Evolutionary conservation across 208 protist genomes (phyloP), one percentile per base, ranked within the genome.

Genomic region (Phytomonas francai): DNA sequence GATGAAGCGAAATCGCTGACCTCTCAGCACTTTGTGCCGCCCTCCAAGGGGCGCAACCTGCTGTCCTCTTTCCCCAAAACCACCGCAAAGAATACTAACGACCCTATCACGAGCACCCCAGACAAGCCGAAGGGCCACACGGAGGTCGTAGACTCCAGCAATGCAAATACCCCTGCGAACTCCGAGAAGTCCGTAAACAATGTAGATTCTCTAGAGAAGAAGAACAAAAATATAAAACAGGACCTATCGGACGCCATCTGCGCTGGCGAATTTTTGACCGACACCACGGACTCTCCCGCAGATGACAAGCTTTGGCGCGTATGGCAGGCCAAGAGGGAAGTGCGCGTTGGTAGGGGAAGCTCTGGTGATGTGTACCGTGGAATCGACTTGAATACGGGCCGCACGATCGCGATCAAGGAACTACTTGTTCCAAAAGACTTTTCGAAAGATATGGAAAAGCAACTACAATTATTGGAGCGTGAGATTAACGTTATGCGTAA

Each of bases 401-500:
- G 70, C n/a, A 76, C 73, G 54, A 82, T 93, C 51, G 91, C 87
- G 22, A 81, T 96, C 57, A 96, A 96, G 65, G 85, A 94, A 54
- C 89, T 97, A 59, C 58, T 91, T 7, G 85, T 95, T 11, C 72
- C 85, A 19, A 79, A 89, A 59, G 91, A 95, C 67, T 87, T 88
- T 58, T 88, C 77, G 14, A 93, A 88, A 71, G 83, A 91, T 54
- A 63, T 87, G 45, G 87, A 95, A 59, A 85, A 84, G 73, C 87
- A 93, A 79, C 71, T 97, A 25, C 64, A 71, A 22, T 73, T 79
- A 51, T 65, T 97, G 32, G 88, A 97, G 78, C 81, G 87, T 8
- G 95, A 98, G 76, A 96, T 98, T 64, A 72, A 78, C 11, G 80
- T 98, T 30, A 97, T 97, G 93, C 86, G 91, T 9, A 84, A 88